phyloP scores from a whole-genome alignment of 169 alveolate species.

The Amoebophrya sp. region DNA sequence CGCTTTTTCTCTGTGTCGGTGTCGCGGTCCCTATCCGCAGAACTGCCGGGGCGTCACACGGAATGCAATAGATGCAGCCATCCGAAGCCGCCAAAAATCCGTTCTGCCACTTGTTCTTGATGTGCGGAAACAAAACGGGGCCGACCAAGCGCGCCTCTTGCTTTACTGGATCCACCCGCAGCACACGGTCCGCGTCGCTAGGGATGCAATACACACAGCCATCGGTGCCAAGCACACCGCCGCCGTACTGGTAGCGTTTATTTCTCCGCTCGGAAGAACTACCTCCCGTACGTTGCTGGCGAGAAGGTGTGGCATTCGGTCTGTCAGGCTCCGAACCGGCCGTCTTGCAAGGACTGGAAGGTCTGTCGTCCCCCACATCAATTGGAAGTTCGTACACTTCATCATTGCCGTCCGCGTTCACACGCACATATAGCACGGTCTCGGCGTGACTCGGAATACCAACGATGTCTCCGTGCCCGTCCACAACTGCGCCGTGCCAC shows the following conservation, averaged over 20 bases:
- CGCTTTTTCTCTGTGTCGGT: neutral
- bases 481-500: neutral
- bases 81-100: neutral
- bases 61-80: neutral
- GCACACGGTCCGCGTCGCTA: neutral
- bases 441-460: neutral
- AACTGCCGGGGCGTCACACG: neutral
- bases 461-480: neutral
- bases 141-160: neutral
- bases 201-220: neutral
- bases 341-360: neutral
- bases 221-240: neutral
- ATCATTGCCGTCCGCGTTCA: neutral
- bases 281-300: neutral
- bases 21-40: neutral
- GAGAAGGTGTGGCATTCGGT: neutral
- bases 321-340: neutral
- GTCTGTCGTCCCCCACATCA: neutral
- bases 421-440: neutral
- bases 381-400: neutral
- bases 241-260: neutral
- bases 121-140: neutral
- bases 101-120: slow-evolving; percentile 1
- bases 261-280: neutral
- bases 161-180: neutral